Base-by-base conservation (phyloP, 2,329 filamentous ascomycete species). In the Mollisiaceae sp. region DNA sequence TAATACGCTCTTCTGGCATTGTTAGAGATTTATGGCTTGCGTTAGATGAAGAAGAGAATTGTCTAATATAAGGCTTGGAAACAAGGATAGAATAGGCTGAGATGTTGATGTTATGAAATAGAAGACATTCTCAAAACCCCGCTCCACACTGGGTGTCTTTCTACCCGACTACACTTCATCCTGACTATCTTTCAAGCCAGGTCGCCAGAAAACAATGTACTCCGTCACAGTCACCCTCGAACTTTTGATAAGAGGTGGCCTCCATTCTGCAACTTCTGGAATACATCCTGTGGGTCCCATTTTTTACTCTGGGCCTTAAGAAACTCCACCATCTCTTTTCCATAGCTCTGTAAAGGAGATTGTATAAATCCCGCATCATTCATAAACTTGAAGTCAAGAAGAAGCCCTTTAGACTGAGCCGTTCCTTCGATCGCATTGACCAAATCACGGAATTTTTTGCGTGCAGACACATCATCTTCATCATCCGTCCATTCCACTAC, bases 211-310 rank as follows among this genome's bases (percentile, higher is more conserved):
- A 32, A 6, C 27, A 41, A 47, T 47, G 8, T 24, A 50, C 45
- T 11, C 45, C 6, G n/a, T 8, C 11, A 9, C 45, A 24, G 12
- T n/a, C 41, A 43, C 6, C 45, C 20, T 60, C 27, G 6, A 32
- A 32, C 6, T 6, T 6, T 32, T 32, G 63, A 61, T 41, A 65
- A 12, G 3, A 65, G 41, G 38, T 55, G 60, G 6, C 63, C 63
- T 38, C 18, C 50, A 41, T 62, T 65, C 63, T 65, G 58, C n/a
- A 70, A 56, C 32, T 43, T 69, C 67, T 75, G 73, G 47, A 76
- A 77, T 0, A 75, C 65, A n/a, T 62, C 62, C 2, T 65, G 55
- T 0, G 72, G 71, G 54, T 76, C 75, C 57, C 75, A 75, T 62
- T 68, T 71, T 35, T 20, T 52, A 11, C 70, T 69, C 1, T 67